Base-by-base conservation (phyloP, 2,329 filamentous ascomycete species). In the Fusarium citri region DNA sequence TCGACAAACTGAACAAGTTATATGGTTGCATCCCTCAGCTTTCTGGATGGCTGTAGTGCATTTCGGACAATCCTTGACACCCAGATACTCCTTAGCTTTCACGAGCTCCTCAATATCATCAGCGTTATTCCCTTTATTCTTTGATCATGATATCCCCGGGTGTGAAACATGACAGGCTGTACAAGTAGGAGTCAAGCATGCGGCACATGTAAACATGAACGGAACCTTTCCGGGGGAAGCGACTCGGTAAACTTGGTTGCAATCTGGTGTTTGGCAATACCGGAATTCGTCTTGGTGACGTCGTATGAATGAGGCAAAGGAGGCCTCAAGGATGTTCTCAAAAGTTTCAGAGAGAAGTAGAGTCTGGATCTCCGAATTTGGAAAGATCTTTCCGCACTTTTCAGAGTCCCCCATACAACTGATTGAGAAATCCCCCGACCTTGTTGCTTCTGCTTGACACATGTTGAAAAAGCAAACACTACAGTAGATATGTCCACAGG, bases 11-110 rank as follows among this genome's bases (percentile, higher is more conserved):
- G 28, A 42, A 61, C 85, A 86, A 0, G 62, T 69, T 63, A 86
- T 82, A 67, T 86, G 83, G 64, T 85, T 80, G 64, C 85, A 87
- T 1, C 84, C 84, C 0, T 74, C 74, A 1, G 57, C 72, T 76
- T 85, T 85, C 64, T 84, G 78, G 3, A 85, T 79, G 4, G 77
- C 55, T 3, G 78, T 79, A 18, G 69, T 72, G 64, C 84, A 85
- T 16, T 68, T 71, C 0, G 81, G 83, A 40, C 84, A 86, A 45
- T 80, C 74, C 50, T 82, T 80, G 15, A 83, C 79, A 0, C 80
- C 80, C 1, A 80, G 60, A 26, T 77, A 61, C 34, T 74, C 60
- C 73, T 82, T 83, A 1, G 70, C 59, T 59, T 72, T 72, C 15
- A 74, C 57, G 12, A 80, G 51, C 2, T 74, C 76, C n/a, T 67